Percentiles rank a stretch among this genome's conserved stretches.
phyloP scores from a whole-genome alignment of 306 rosid species.

The Sesbania bispinosa region DNA sequence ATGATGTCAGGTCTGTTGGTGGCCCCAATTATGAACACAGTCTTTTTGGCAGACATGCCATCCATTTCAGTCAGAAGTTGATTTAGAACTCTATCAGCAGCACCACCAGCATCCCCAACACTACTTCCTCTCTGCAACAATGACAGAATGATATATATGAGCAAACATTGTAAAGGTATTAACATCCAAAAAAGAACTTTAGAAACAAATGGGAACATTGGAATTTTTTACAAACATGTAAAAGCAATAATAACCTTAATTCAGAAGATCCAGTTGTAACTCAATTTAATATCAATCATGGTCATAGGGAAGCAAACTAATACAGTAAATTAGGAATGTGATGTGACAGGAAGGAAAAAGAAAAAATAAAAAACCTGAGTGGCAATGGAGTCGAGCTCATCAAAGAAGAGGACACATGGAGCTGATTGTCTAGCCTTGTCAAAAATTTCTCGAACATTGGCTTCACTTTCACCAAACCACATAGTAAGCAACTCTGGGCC shows the following conservation, averaged over 20 bases:
- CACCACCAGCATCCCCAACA: constrained; percentile 52
- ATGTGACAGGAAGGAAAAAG: too few relatives aligned
- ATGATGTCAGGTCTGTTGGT: constrained; percentile 55
- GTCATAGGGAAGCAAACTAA: not conserved
- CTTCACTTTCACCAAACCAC: constrained; percentile 68
- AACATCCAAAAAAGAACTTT: not conserved
- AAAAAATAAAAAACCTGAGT: constrained; percentile 39
- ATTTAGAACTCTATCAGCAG: constrained; percentile 52
- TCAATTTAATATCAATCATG: not conserved
- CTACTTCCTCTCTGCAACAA: constrained; percentile 49
- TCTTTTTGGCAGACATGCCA: constrained; percentile 50
- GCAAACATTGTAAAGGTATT: not conserved
- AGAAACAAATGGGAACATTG: not conserved
- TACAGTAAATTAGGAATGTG: not conserved
- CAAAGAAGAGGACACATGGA: constrained; percentile 58
- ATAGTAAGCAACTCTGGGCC: constrained; percentile 58
- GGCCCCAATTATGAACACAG: constrained; percentile 54
- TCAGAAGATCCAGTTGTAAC: not conserved
- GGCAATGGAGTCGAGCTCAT: constrained; percentile 59
- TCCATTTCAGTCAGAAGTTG: constrained; percentile 61
- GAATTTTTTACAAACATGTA: not conserved
- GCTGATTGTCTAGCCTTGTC: constrained; percentile 56
- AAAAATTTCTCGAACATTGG: constrained; percentile 51
- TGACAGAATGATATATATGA: not conserved
- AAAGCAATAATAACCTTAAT: not conserved